Evolutionary conservation across 1,284 basidiomycete species (phyloP), one percentile per base, ranked within the genome.

Genomic region (Leccinum angustisporum): DNA sequence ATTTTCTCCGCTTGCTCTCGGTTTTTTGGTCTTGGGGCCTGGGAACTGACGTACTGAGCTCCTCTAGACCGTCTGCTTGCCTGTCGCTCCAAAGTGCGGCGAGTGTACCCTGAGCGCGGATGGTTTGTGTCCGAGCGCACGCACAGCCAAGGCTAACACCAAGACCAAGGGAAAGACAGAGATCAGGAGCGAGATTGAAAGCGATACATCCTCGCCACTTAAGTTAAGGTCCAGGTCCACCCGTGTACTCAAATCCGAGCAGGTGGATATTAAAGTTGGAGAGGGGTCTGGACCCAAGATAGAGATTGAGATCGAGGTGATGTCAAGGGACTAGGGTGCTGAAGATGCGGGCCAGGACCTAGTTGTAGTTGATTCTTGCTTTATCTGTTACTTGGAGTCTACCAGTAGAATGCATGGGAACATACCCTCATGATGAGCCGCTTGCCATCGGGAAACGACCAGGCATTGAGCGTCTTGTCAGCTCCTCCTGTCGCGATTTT

Each of bases 61-160:
- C 34, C 13, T 46, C 33, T 68, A 92, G 87, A 85, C 83, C 1
- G 82, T 98, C 3, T 98, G 96, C 67, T 78, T 90, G 1, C 94
- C 96, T 2, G 83, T 94, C 8, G 84, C 86, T 0, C 95, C 96
- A 0, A 83, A 88, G 38, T 98, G 96, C 71, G 89, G 91, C 65
- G 69, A 83, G n/a, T 96, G 95, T 68, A 80, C 81, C 5, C 74
- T 91, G 48, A 86, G 82, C 62, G 66, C 74, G 0, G 76, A 73
- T 57, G 82, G 76, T 46, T 80, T 87, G 5, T 90, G 85, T 73
- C 90, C 85, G 1, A 90, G 85, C 64, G 86, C 81, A n/a, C 77
- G 10, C 18, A 10, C 43, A 46, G 43, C 66, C 2, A 36, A 50
- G 56, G 52, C 48, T 5, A 31, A 56, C 13, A 30, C 50, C 13